Base-by-base conservation (phyloP, 768 basidiomycete species). In the Hebeloma cylindrosporum region DNA sequence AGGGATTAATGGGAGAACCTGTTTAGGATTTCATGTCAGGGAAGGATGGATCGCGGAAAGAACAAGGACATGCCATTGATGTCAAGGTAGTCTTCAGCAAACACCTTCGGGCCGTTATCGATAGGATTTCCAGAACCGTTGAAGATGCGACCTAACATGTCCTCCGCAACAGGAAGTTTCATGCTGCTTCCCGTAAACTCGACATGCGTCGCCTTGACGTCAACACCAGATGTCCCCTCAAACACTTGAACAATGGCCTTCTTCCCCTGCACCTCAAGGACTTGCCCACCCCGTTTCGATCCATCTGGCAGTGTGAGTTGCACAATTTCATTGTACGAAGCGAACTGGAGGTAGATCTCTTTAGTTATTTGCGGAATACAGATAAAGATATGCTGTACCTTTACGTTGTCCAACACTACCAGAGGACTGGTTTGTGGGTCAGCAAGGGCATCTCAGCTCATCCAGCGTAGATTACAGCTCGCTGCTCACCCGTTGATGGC, bases 191-290 rank as follows among this genome's bases (percentile, higher is more conserved):
- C 96, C 10, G 94, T 94, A 67, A 99, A 98, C 62, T 96, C 92
- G 63, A 98, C 93, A 61, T 94, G 93, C 2, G 96, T 99, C 10
- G 89, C 80, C 64, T 94, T 95, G 58, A 98, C 96, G 65, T 99
- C 96, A 32, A 98, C 88, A 26, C 96, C 96, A 7, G 93, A 80
- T 2, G 96, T 99, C 40, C 96, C 96, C 67, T 99, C 96, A 58
- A 99, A 99, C 50, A 99, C 95, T 65, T 99, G 96, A 14, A 99
- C 95, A 59, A 99, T 93, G 30, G 96, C 96, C 64, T 98, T 98
- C 77, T 94, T 96, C 43, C 96, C 96, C 62, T 91, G 87, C 29
- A 99, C 93, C 67, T 99, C 96, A 37, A 99, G 82, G 8, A 98
- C 95, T 67, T 98, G 96, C 21, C 96, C 96, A 13, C 93, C 93